phyloP scores from a whole-genome alignment of 345 rosid genomes.

The Capsella bursapastoris region DNA sequence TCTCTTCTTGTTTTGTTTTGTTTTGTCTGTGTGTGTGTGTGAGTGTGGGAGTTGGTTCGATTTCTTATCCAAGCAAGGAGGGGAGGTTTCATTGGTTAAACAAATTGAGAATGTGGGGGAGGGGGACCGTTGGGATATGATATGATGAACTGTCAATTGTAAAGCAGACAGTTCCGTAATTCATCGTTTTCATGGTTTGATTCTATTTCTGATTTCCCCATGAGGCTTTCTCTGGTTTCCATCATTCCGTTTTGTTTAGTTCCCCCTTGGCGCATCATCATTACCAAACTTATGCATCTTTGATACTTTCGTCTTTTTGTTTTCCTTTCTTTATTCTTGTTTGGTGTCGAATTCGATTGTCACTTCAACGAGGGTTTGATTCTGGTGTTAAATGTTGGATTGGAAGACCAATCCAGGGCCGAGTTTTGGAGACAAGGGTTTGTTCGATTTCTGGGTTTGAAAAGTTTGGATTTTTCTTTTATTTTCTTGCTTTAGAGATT shows the following conservation, averaged over 20 bases:
- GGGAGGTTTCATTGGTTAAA: conserved; percentile 6
- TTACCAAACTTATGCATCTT: neutral
- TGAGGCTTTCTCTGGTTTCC: neutral
- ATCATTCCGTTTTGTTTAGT: neutral
- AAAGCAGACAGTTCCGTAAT: neutral
- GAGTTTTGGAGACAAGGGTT: neutral
- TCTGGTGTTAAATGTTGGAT: conserved; percentile 25
- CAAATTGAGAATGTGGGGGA: neutral
- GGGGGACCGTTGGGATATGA: neutral
- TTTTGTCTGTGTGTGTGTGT: too few relatives aligned
- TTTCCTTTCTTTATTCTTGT: neutral
- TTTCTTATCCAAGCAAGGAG: conserved; percentile 6
- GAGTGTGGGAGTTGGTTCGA: neutral
- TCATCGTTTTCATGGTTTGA: conserved; percentile 20
- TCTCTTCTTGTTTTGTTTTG: too few relatives aligned
- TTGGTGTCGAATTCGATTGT: neutral
- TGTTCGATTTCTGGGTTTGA: conserved; percentile 25
- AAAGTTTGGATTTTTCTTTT: neutral
- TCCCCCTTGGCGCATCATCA: too few relatives aligned
- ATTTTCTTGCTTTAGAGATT: conserved; percentile 1
- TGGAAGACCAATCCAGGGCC: conserved; percentile 35
- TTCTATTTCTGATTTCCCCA: neutral
- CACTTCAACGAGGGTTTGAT: neutral
- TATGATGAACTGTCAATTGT: conserved; percentile 18
- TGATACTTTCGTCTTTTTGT: neutral